phyloP scores from a whole-genome alignment of 2,329 filamentous ascomycete species.

The Fusarium nodosum region DNA sequence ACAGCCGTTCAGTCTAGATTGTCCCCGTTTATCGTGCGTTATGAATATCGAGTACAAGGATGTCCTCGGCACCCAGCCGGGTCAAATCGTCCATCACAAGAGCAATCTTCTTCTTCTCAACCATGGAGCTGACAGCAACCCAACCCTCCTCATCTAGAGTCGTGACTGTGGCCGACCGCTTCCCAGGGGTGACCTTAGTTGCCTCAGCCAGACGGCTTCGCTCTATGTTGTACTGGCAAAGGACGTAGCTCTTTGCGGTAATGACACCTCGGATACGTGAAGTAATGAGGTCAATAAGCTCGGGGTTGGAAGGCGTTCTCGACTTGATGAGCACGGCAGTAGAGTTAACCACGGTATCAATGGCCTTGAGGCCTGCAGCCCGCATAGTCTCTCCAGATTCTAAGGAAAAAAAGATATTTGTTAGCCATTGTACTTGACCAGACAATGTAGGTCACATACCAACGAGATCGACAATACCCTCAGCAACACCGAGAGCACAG shows the following conservation, averaged over 20 bases:
- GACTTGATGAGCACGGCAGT: conserved; percentile 94
- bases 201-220: conserved; percentile 76
- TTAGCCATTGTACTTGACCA: conserved; percentile 27
- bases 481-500: conserved; percentile 93
- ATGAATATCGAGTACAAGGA: conserved; percentile 86
- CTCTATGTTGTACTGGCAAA: conserved; percentile 96
- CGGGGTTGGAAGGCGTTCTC: conserved; percentile 81
- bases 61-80: conserved; percentile 83
- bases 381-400: conserved; percentile 99
- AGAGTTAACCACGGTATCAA: conserved; percentile 91
- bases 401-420: conserved; percentile 52
- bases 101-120: conserved; percentile 87
- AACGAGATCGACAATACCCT: conserved; percentile 97
- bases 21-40: conserved; percentile 71
- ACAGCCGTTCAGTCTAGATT: not conserved
- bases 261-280: conserved; percentile 94
- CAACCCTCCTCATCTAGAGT: conserved; percentile 88
- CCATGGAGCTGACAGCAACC: conserved; percentile 96
- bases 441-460: conserved; percentile 70
- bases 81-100: conserved; percentile 87
- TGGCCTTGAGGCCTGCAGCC: conserved; percentile 91
- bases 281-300: conserved; percentile 85
- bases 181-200: conserved; percentile 87
- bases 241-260: conserved; percentile 91
- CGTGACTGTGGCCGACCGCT: conserved; percentile 93